Evolutionary conservation across 2,329 filamentous ascomycete species (phyloP), one percentile per base, ranked within the genome.

Genomic region (Colletotrichum liaoningense): DNA sequence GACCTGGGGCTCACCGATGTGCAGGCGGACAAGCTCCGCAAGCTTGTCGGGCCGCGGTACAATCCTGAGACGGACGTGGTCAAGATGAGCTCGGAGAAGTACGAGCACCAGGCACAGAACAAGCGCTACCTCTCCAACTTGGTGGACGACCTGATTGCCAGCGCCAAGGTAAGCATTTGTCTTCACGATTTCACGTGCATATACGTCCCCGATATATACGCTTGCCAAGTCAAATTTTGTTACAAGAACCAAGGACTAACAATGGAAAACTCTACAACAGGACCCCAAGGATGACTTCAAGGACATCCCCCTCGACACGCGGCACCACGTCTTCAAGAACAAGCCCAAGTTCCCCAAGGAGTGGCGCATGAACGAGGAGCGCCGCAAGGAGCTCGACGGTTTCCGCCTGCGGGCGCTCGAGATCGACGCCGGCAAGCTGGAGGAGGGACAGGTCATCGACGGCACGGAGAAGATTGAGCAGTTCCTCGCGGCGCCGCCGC

Each of bases 61-160:
- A 97, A 98, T 86, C 96, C 95, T 0, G 88, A 92, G 77, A 95
- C 88, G 67, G 91, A 95, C 78, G 86, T 94, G 72, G 87, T 98
- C 78, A 95, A 94, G 84, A 98, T 99, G 89, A 95, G 93, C 80
- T 94, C 93, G 85, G 97, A 98, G 83, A 92, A 92, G 80, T 97
- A 93, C 82, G 91, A 94, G 80, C 94, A 95, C 68, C 93, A 95
- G 80, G 94, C 95, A 22, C 95, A 98, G 86, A 99, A 99, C 87
- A 99, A 98, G 88, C 92, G 94, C n/a, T 97, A 97, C 81, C 88
- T 99, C 26, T 93, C 91, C 66, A 94, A 97, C 78, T 83, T 95
- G 62, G 90, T 98, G 63, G 87, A 93, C 75, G 90, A 88, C 63
- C 85, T 99, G 76, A 85, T 99, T 72, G 86, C 85, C 7, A 92